phyloP scores from a whole-genome alignment of 2,329 filamentous ascomycete genomes.

The Zasmidium cellare region DNA sequence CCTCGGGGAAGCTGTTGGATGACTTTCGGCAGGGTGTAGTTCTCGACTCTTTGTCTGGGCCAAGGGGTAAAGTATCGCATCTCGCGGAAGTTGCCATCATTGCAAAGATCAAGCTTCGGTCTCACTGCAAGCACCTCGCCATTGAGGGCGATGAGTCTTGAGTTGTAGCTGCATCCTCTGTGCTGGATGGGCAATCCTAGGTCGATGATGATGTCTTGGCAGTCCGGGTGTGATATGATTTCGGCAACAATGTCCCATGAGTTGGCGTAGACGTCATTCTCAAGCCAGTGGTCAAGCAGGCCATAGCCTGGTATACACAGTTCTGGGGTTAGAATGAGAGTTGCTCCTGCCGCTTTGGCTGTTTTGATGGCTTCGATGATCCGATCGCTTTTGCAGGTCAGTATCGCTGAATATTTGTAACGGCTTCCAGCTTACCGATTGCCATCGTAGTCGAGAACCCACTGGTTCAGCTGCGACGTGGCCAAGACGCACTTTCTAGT shows the following conservation, averaged over 20 bases:
- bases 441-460: constrained; percentile 62
- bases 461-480: constrained; percentile 47
- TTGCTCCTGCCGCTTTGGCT: constrained; percentile 63
- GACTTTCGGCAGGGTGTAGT: constrained; percentile 63
- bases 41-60: constrained; percentile 60
- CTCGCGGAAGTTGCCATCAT: constrained; percentile 62
- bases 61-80: constrained; percentile 62
- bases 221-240: constrained; percentile 61
- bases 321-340: constrained; percentile 52
- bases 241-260: constrained; percentile 62
- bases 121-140: constrained; percentile 70
- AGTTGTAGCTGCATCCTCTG: constrained; percentile 64
- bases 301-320: constrained; percentile 63
- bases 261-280: constrained; percentile 41
- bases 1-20: constrained; percentile 57
- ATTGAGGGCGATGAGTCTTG: constrained; percentile 64
- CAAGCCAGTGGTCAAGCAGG: constrained; percentile 64
- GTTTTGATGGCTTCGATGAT: constrained; percentile 63
- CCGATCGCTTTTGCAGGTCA: constrained; percentile 39
- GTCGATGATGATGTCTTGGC: constrained; percentile 64
- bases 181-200: constrained; percentile 59
- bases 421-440: constrained; percentile 53
- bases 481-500: constrained; percentile 40
- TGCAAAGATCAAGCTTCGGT: constrained; percentile 70
- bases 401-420: neutral